These are phyloP conservation scores for Didymella exigua DNA, from an alignment of 2,329 filamentous ascomycete species.

Conservation along the genomic window DNA sequence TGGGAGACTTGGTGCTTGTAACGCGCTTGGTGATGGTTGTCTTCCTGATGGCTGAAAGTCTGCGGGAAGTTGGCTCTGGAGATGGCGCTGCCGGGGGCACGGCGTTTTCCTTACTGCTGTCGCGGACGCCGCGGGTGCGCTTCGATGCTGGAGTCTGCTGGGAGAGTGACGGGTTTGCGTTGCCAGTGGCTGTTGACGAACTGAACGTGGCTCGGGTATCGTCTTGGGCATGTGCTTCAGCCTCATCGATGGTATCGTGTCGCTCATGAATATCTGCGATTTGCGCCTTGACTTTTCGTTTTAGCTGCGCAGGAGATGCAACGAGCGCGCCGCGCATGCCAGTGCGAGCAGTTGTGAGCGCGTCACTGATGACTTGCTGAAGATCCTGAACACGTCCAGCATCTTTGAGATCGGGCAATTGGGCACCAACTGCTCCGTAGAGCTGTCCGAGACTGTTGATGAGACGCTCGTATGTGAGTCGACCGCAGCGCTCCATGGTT, in stretches of 20 bases:
- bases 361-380: background rate
- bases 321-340: background rate
- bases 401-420: slow-evolving; percentile 3
- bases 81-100: background rate
- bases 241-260: background rate
- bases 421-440: background rate
- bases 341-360: background rate
- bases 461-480: slow-evolving; percentile 5
- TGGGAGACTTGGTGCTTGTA: background rate
- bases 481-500: background rate
- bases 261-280: background rate
- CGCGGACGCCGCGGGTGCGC: background rate
- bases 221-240: background rate
- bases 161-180: background rate
- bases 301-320: background rate
- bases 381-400: background rate
- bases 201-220: background rate
- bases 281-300: background rate
- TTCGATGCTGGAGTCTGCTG: background rate
- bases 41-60: background rate
- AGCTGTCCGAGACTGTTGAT: background rate
- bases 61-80: background rate
- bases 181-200: background rate
- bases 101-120: slow-evolving; percentile 1
- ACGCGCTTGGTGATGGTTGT: background rate